Percentiles rank a stretch among this genome's conserved stretches.
phyloP scores from a whole-genome alignment of 352 stramenopile species.

The Globisporangium rhizosaccharum region DNA sequence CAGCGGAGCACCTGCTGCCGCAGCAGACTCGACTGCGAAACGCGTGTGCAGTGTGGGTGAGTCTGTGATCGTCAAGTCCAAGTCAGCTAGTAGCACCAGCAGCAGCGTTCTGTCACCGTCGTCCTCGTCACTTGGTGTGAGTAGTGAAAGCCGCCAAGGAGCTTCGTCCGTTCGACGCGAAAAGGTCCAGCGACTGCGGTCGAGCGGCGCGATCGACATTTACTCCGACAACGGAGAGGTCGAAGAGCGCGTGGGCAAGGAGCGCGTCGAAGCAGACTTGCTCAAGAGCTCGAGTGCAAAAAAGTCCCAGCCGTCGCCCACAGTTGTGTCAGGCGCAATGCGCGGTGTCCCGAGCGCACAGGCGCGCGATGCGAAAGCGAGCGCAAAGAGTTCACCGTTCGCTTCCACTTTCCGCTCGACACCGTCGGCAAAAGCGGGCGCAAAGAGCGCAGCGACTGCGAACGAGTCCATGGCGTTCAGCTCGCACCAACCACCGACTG shows the following conservation, averaged over 20 bases:
- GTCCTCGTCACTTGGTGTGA: not conserved
- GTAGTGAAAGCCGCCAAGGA: not conserved
- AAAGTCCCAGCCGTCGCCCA: not conserved
- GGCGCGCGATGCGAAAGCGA: slow-evolving; percentile 5
- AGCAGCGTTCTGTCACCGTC: not conserved
- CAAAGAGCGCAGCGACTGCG: slow-evolving; percentile 3
- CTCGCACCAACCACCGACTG: not conserved
- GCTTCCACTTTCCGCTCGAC: slow-evolving; percentile 1
- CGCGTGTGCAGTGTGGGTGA: slow-evolving; percentile 21
- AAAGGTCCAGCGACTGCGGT: slow-evolving; percentile 37
- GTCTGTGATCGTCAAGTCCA: slow-evolving; percentile 22
- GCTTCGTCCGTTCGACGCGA: slow-evolving; percentile 18
- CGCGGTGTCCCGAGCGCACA: slow-evolving; percentile 1
- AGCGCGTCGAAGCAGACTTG: slow-evolving; percentile 22
- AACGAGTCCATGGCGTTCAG: not conserved
- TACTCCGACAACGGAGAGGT: slow-evolving; percentile 47
- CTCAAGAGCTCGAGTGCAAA: slow-evolving; percentile 5
- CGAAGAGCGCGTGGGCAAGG: slow-evolving; percentile 36
- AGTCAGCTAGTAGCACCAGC: not conserved
- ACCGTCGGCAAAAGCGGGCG: slow-evolving; percentile 1
- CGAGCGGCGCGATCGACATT: slow-evolving; percentile 42
- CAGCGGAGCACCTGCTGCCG: not conserved
- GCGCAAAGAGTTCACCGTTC: slow-evolving; percentile 8
- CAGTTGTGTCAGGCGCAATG: not conserved
- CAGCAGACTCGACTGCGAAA: not conserved